Evolutionary conservation across 371 early-diverging fungal genomes (phyloP).

Genomic region (Apophysomyces sp.): DNA sequence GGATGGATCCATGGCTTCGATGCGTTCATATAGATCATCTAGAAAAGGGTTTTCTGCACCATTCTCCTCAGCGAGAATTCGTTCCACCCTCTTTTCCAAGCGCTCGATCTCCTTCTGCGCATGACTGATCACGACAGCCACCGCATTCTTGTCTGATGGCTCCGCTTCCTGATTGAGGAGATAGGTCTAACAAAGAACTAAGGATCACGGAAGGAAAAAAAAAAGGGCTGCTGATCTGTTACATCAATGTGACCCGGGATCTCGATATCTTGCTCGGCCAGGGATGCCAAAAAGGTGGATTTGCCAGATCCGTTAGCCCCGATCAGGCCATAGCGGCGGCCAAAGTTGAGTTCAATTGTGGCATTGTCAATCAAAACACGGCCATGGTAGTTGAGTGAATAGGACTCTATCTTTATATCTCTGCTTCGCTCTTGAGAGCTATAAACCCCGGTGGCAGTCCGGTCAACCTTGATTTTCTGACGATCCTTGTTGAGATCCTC

Average conservation of each 20-base stretch:
- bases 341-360: slow-evolving; percentile 96
- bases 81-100: slow-evolving; percentile 90
- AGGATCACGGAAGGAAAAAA: background rate
- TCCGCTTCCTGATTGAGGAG: slow-evolving; percentile 95
- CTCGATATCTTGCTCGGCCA: slow-evolving; percentile 93
- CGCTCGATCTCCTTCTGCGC: slow-evolving; percentile 88
- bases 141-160: slow-evolving; percentile 88
- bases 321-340: slow-evolving; percentile 96
- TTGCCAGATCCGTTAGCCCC: slow-evolving; percentile 99
- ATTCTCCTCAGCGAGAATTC: slow-evolving; percentile 75
- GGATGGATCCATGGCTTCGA: slow-evolving; percentile 87
- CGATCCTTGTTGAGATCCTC: slow-evolving; percentile 35
- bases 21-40: slow-evolving; percentile 94
- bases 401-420: slow-evolving; percentile 96
- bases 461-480: slow-evolving; percentile 54
- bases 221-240: slow-evolving; percentile 5
- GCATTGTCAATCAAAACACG: slow-evolving; percentile 92
- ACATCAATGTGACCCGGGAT: slow-evolving; percentile 97
- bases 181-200: slow-evolving; percentile 66
- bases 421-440: slow-evolving; percentile 90
- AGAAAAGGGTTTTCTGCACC: slow-evolving; percentile 87
- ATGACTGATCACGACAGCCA: slow-evolving; percentile 87
- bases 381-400: slow-evolving; percentile 91
- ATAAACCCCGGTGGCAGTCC: slow-evolving; percentile 91
- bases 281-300: slow-evolving; percentile 93